Evolutionary conservation across 495 filamentous ascomycete genomes (phyloP).

Genomic region (Tuber brumale): DNA sequence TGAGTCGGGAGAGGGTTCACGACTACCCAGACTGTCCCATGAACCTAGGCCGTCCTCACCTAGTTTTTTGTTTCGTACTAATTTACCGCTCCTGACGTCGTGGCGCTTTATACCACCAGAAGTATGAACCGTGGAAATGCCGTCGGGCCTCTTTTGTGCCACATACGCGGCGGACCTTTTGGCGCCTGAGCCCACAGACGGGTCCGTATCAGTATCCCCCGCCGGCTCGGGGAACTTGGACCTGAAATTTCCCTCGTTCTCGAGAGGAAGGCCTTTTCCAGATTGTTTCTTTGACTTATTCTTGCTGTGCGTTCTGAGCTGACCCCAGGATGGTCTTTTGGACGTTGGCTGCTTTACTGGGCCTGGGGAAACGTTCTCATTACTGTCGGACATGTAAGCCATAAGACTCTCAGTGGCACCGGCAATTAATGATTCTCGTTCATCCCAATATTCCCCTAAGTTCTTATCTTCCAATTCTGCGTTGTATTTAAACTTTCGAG

Average conservation of each 20-base stretch:
- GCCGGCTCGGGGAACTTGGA: not conserved
- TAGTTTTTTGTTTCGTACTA: not conserved
- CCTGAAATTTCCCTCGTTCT: not conserved
- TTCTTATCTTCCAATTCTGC: not conserved
- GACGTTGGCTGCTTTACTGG: conserved; percentile 22
- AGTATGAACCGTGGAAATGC: not conserved
- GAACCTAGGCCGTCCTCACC: not conserved
- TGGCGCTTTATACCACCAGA: not conserved
- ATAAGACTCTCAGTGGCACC: not conserved
- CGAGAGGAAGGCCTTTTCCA: not conserved
- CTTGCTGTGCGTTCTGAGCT: not conserved
- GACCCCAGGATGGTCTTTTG: conserved; percentile 10
- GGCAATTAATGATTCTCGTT: not conserved
- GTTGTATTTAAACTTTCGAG: not conserved
- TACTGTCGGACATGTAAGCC: conserved; percentile 5
- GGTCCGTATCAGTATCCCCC: not conserved
- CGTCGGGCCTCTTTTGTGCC: not conserved
- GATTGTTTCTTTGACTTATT: not conserved
- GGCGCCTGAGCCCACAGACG: not conserved
- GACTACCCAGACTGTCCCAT: not conserved
- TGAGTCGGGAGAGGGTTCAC: not conserved
- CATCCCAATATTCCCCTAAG: not conserved
- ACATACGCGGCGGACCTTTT: not conserved
- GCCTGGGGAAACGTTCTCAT: conserved; percentile 16
- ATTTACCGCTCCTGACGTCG: not conserved